Evolutionary conservation across 2,329 filamentous ascomycete genomes (phyloP).

Genomic region (Aspergillus japonicus): DNA sequence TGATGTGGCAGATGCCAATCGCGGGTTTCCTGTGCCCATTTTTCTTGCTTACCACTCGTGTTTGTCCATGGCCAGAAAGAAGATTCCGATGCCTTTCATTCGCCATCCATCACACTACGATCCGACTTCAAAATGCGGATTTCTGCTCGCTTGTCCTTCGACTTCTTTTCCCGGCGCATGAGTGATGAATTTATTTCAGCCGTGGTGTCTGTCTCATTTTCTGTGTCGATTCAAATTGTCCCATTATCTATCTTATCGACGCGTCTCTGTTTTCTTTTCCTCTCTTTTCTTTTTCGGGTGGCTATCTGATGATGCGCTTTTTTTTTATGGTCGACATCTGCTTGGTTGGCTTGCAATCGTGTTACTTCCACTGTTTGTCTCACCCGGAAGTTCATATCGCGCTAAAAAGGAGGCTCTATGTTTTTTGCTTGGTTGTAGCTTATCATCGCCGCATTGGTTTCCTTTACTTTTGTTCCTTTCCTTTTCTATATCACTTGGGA

Average conservation of each 20-base stretch:
- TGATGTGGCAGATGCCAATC: neutral
- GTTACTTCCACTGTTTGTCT: neutral
- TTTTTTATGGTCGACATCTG: constrained; percentile 4
- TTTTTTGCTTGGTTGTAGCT: neutral
- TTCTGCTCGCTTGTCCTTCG: constrained; percentile 2
- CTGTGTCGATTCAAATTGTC: neutral
- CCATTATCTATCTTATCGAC: constrained; percentile 5
- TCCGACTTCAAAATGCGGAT: neutral
- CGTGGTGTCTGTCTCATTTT: constrained; percentile 10
- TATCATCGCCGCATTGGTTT: neutral
- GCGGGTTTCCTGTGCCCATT: neutral
- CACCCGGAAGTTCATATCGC: neutral
- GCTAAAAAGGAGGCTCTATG: constrained; percentile 13
- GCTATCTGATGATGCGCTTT: constrained; percentile 22
- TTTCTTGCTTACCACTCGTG: neutral
- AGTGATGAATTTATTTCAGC: neutral
- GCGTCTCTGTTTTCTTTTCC: too few relatives aligned
- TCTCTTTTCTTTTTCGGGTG: constrained; percentile 21
- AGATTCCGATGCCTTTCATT: neutral
- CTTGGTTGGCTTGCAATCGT: neutral
- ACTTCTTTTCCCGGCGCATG: neutral
- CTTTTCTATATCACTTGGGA: constrained; percentile 31
- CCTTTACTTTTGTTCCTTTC: constrained; percentile 8
- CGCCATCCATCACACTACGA: neutral
- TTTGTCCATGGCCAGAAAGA: too few relatives aligned